These are phyloP conservation scores for Magnusiomyces fungicola DNA, from an alignment of 1,139 yeast genomes.

Conservation along the genomic window DNA sequence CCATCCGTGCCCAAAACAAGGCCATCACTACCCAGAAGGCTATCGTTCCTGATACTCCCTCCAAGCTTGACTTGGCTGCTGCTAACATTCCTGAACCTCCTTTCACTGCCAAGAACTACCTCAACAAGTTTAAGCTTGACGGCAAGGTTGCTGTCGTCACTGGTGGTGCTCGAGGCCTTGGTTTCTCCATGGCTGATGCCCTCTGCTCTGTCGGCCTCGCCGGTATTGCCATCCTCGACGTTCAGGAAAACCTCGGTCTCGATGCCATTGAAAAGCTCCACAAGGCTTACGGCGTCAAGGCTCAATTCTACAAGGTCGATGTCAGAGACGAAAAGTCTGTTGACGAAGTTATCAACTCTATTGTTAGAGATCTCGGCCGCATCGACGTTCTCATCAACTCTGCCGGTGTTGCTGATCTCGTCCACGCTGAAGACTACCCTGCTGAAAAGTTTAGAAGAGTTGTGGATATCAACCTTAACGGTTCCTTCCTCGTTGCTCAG, in stretches of 20 bases:
- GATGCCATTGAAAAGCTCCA: conserved; percentile 49
- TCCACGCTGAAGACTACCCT: conserved; percentile 76
- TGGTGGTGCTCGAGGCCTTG: conserved; percentile 67
- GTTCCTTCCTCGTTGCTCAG: conserved; percentile 64
- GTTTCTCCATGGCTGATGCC: conserved; percentile 58
- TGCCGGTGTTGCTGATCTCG: conserved; percentile 76
- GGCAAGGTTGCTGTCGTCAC: conserved; percentile 62
- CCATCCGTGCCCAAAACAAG: not conserved
- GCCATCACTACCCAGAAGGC: conserved; percentile 29
- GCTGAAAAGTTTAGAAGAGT: conserved; percentile 66
- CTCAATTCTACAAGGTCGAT: conserved; percentile 59
- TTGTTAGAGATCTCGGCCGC: conserved; percentile 52
- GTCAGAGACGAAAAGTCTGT: conserved; percentile 52
- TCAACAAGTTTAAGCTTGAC: conserved; percentile 48
- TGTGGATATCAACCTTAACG: conserved; percentile 69
- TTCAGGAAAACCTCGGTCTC: conserved; percentile 37
- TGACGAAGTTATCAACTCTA: conserved; percentile 43
- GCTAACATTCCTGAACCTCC: conserved; percentile 31
- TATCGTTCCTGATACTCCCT: conserved; percentile 35
- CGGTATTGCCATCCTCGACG: conserved; percentile 48
- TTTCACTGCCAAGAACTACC: conserved; percentile 33
- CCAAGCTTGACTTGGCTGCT: conserved; percentile 35
- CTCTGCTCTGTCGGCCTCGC: conserved; percentile 62
- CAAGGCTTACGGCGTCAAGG: conserved; percentile 51
- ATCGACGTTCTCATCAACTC: conserved; percentile 62